A percentile compares a stretch with the other conserved stretches of the same genome.
Evolutionary conservation across 208 protist species (phyloP).

Genomic region (Trypanosoma conorhini): DNA sequence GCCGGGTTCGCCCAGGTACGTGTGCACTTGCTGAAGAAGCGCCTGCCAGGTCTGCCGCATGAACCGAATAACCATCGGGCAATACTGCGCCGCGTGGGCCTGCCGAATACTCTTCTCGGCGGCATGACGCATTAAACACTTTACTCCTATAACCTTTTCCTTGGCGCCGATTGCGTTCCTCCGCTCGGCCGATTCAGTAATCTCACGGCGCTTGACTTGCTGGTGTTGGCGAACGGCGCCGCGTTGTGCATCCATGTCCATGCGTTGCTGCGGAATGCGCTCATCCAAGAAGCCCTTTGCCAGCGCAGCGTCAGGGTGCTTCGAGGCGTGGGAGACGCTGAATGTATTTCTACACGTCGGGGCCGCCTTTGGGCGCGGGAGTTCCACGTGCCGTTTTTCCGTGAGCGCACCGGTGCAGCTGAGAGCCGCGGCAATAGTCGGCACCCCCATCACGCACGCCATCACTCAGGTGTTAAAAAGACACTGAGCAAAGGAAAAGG

Average conservation of each 20-base stretch:
- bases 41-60: constrained; percentile 55
- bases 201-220: constrained; percentile 35
- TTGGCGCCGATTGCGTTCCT: constrained; percentile 24
- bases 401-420: neutral
- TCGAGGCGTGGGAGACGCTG: constrained; percentile 46
- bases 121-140: constrained; percentile 48
- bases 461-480: constrained; percentile 10
- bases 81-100: constrained; percentile 25
- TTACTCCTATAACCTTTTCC: constrained; percentile 37
- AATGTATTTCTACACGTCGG: constrained; percentile 35
- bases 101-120: constrained; percentile 41
- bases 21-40: constrained; percentile 52
- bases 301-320: constrained; percentile 19
- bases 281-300: constrained; percentile 1
- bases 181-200: constrained; percentile 43
- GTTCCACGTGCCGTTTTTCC: constrained; percentile 6
- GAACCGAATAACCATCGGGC: constrained; percentile 43
- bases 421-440: neutral
- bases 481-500: constrained; percentile 19
- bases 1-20: constrained; percentile 30
- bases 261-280: constrained; percentile 12
- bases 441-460: constrained; percentile 1
- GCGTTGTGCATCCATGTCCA: constrained; percentile 45
- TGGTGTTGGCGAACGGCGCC: constrained; percentile 24
- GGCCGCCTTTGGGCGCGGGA: neutral